These are phyloP conservation scores for Hyaloperonospora arabidopsidis DNA, from an alignment of 352 stramenopile genomes.

Conservation along the genomic window DNA sequence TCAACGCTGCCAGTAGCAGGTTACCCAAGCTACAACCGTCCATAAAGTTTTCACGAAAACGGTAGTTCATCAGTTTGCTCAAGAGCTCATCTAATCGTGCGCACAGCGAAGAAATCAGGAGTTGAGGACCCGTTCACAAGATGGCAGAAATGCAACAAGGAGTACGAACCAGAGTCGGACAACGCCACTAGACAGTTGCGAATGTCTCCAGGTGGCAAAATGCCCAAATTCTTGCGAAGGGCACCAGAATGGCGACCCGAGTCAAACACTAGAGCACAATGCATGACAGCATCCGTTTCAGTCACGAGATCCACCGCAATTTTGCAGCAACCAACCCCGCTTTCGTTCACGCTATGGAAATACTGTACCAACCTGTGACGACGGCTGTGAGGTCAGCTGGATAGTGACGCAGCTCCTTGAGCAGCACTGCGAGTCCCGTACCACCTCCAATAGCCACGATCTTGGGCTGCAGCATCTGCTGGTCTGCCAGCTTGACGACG, in stretches of 20 bases:
- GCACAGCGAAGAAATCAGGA: conserved; percentile 1
- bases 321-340: not conserved
- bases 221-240: conserved; percentile 76
- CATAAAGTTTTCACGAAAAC: conserved; percentile 85
- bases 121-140: not conserved
- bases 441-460: conserved; percentile 78
- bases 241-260: conserved; percentile 73
- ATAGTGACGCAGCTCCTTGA: conserved; percentile 81
- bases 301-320: not conserved
- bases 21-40: conserved; percentile 81
- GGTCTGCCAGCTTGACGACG: conserved; percentile 67
- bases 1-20: conserved; percentile 68
- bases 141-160: not conserved
- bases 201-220: conserved; percentile 76
- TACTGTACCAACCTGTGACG: conserved; percentile 43
- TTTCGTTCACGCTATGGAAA: too few relatives aligned
- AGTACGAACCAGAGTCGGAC: conserved; percentile 58
- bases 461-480: conserved; percentile 74
- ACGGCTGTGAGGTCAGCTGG: conserved; percentile 79
- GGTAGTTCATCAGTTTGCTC: conserved; percentile 86
- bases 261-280: conserved; percentile 54
- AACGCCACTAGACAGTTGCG: conserved; percentile 81
- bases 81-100: conserved; percentile 62
- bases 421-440: conserved; percentile 70
- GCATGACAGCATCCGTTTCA: not conserved